Percentiles rank a stretch among this genome's conserved stretches.
Evolutionary conservation across 768 basidiomycete species (phyloP).

Genomic region (Arthromyces matolae): DNA sequence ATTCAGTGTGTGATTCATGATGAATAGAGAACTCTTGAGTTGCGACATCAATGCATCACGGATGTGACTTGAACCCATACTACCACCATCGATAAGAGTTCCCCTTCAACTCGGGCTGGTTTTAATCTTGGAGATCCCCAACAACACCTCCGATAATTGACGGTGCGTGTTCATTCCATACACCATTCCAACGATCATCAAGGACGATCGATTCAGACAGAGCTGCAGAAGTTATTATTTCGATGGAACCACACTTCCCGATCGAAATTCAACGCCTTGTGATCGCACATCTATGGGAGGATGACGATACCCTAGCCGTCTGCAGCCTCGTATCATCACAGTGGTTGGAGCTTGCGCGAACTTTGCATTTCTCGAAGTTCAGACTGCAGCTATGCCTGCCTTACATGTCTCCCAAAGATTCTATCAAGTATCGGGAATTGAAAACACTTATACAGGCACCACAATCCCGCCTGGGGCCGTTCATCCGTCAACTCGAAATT

Average conservation of each 20-base stretch:
- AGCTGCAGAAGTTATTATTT: too few relatives aligned
- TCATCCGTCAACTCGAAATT: neutral
- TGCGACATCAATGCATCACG: too few relatives aligned
- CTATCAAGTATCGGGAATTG: neutral
- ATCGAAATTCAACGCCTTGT: neutral
- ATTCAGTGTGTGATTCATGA: too few relatives aligned
- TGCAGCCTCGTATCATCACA: constrained; percentile 1
- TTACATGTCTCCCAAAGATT: accelerated
- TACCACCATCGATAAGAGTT: too few relatives aligned
- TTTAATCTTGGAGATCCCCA: too few relatives aligned
- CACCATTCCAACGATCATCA: too few relatives aligned
- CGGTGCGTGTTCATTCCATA: too few relatives aligned
- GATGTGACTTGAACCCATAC: too few relatives aligned
- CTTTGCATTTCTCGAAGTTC: neutral
- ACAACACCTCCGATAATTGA: too few relatives aligned
- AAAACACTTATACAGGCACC: neutral
- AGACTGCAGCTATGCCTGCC: neutral
- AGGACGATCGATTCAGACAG: too few relatives aligned
- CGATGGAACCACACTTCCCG: neutral
- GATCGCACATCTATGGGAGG: neutral
- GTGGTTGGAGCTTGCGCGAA: neutral
- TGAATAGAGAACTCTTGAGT: too few relatives aligned
- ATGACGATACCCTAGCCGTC: neutral
- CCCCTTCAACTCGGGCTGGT: too few relatives aligned
- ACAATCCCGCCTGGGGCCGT: neutral